Conservation (phyloP, 2,329 filamentous ascomycete species). For the Shiraia sp. region DNA sequence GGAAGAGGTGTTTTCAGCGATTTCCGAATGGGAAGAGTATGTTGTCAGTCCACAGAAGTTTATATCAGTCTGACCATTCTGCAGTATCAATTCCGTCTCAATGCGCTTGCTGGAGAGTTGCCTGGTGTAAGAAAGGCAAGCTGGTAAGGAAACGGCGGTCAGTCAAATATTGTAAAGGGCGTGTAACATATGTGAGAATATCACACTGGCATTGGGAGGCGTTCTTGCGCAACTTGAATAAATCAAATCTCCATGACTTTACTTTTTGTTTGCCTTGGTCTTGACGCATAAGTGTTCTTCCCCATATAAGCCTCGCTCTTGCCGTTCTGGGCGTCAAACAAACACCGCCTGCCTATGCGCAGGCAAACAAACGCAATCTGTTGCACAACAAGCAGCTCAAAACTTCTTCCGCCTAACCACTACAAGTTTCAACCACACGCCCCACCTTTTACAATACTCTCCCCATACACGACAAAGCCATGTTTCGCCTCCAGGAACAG, state of each 20-base stretch:
- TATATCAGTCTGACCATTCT: constrained; percentile 13
- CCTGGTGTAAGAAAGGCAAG: constrained; percentile 95
- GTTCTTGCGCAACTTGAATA: constrained; percentile 13
- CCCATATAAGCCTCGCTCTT: background rate
- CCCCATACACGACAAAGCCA: constrained; percentile 39
- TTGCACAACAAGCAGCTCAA: background rate
- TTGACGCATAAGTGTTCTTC: no score
- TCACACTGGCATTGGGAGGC: constrained; percentile 33
- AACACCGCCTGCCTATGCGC: background rate
- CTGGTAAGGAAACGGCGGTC: constrained; percentile 65
- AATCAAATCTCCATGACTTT: background rate
- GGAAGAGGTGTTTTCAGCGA: constrained; percentile 87
- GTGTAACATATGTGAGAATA: constrained; percentile 28
- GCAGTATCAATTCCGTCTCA: constrained; percentile 89
- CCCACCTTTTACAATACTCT: background rate
- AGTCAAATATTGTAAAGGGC: constrained; percentile 23
- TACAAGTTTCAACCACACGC: background rate
- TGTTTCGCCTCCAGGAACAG: constrained; percentile 75
- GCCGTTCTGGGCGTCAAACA: background rate
- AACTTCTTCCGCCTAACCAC: background rate
- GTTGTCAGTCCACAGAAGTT: constrained; percentile 34
- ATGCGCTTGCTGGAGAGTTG: constrained; percentile 81
- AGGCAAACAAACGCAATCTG: no score
- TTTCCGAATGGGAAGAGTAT: constrained; percentile 88
- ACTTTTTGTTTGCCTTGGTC: no score